Base-by-base conservation (phyloP, 2,329 filamentous ascomycete genomes). In the Fusarium floridanum region DNA sequence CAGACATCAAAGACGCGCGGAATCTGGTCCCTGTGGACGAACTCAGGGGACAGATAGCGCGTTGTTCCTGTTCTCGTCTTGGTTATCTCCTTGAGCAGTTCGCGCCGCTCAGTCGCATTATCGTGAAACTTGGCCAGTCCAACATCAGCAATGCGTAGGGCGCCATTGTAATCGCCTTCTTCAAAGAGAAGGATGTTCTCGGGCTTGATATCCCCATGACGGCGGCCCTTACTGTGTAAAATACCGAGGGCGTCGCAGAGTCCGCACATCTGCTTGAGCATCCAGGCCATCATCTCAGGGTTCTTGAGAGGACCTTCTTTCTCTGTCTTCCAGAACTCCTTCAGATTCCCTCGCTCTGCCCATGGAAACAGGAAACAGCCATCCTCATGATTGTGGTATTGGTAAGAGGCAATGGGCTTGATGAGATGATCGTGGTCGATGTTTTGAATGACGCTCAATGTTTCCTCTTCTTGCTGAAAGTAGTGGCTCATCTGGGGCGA, bases 321-420 rank as follows among this genome's bases (percentile, higher is more conserved):
- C 0, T 39, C 29, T 3, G 4, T 22, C 10, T 10, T 29, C 63
- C 63, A 69, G 7, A 69, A 69, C 1, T 37, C 34, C 0, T 43
- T 20, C 1, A 69, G 29, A 6, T 69, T 69, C 0, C 67, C 67
- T 1, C 20, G 48, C n/a, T 66, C 55, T 0, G 67, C 67, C 67
- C 67, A 69, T 0, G 62, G 67, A 10, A 69, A 66, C 14, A 69
- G 24, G 2, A 69, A 66, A 12, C 57, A 66, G 0, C 53, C 50
- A 12, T 29, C 8, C 6, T 60, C 32, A 0, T 29, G 9, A 2
- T 16, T 6, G 22, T 56, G 5, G 1, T 61, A 45, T 14, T 8
- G 17, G 6, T 66, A 69, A 0, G 67, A 29, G 3, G 67, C 62
- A 17, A 69, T 69, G 2, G 67, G 53, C 20, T 34, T 66, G 37